phyloP scores from a whole-genome alignment of 1,284 basidiomycete species.

The Papiliotrema nemorosa region DNA sequence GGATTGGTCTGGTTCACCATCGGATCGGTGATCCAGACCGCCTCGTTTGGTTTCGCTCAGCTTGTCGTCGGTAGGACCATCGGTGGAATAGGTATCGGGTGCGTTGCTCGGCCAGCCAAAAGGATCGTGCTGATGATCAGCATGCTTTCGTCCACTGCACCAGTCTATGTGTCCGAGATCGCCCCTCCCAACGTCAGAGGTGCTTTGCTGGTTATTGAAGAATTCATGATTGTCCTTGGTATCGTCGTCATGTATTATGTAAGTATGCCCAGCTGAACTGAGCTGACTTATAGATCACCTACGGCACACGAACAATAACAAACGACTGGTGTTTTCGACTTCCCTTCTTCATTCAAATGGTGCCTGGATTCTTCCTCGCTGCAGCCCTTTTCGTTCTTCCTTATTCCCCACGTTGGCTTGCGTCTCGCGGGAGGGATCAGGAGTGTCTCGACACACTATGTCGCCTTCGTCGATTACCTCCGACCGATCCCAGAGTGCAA shows the following conservation, averaged over 20 bases:
- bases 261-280: too few relatives aligned
- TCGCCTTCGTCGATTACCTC: conserved; percentile 34
- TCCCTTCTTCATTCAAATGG: conserved; percentile 66
- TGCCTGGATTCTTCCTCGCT: conserved; percentile 52
- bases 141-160: conserved; percentile 40
- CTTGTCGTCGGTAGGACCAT: conserved; percentile 33
- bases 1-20: conserved; percentile 29
- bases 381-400: conserved; percentile 46
- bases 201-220: conserved; percentile 70
- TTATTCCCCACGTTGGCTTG: conserved; percentile 59
- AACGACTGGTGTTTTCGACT: conserved; percentile 56
- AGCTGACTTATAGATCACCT: conserved; percentile 17
- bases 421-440: conserved; percentile 46
- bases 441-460: conserved; percentile 30
- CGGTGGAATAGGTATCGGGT: conserved; percentile 33
- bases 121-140: background rate
- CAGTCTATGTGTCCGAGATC: conserved; percentile 46
- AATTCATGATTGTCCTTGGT: conserved; percentile 66
- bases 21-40: conserved; percentile 32
- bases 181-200: conserved; percentile 57
- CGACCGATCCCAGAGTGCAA: conserved; percentile 32
- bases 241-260: conserved; percentile 15
- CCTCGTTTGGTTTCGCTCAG: conserved; percentile 16
- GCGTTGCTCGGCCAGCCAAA: background rate
- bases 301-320: conserved; percentile 7